phyloP scores from a whole-genome alignment of 306 rosid genomes.

The Hippophae gyantsensis region DNA sequence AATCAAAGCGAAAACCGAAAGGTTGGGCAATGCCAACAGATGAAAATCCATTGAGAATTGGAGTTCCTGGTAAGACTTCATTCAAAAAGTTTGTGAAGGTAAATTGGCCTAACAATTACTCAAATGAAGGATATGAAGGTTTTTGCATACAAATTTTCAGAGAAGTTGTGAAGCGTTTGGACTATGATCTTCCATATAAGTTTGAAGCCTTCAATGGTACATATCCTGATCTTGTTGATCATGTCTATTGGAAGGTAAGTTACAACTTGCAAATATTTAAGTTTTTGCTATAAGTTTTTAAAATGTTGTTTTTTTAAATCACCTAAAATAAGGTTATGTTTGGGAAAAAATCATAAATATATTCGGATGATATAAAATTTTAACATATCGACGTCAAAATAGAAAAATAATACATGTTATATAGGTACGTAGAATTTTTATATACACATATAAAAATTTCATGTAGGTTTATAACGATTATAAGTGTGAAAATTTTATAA shows the following conservation, averaged over 20 bases:
- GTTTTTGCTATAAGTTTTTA: background rate
- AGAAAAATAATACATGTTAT: too few relatives aligned
- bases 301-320: background rate
- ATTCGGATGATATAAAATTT: too few relatives aligned
- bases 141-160: conserved; percentile 47
- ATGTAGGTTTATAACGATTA: too few relatives aligned
- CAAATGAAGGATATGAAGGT: conserved; percentile 26
- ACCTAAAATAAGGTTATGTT: background rate
- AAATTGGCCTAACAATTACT: conserved; percentile 13
- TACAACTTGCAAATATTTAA: background rate
- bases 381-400: too few relatives aligned
- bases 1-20: conserved; percentile 20
- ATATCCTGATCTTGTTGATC: conserved; percentile 38
- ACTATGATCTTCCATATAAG: conserved; percentile 35
- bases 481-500: too few relatives aligned
- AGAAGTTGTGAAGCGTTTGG: conserved; percentile 18
- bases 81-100: conserved; percentile 55
- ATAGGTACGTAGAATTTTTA: too few relatives aligned
- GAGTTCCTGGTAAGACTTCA: conserved; percentile 48
- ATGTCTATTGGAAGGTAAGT: conserved; percentile 44
- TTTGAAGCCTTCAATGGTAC: conserved; percentile 25
- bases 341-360: too few relatives aligned
- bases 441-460: too few relatives aligned
- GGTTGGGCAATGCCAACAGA: conserved; percentile 59
- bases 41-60: conserved; percentile 42